phyloP scores from a whole-genome alignment of 2,329 filamentous ascomycete species.

The Ilyonectria robusta region DNA sequence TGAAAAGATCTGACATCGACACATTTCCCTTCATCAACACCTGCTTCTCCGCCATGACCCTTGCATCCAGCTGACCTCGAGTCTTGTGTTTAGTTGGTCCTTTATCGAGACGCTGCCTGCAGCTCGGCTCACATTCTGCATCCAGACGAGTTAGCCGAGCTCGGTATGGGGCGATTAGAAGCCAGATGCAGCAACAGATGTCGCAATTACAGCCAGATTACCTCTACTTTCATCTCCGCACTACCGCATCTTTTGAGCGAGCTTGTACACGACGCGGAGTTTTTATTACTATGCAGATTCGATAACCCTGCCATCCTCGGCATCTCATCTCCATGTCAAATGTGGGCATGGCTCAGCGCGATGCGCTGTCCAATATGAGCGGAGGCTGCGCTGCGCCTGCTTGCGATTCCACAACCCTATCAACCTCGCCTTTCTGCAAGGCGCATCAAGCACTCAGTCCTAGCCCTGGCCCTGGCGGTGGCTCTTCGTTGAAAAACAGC shows the following conservation, averaged over 20 bases:
- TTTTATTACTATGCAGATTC: slow-evolving; percentile 27
- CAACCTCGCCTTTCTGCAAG: slow-evolving; percentile 35
- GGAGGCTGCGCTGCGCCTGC: slow-evolving; percentile 32
- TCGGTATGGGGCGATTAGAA: slow-evolving; percentile 5
- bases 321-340: slow-evolving; percentile 24
- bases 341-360: slow-evolving; percentile 37
- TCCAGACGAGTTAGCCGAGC: background rate
- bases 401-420: slow-evolving; percentile 31
- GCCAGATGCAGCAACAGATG: background rate
- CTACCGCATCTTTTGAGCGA: background rate
- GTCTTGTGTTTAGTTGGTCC: slow-evolving; percentile 7
- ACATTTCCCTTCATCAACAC: slow-evolving; percentile 16
- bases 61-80: slow-evolving; percentile 7
- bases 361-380: slow-evolving; percentile 31
- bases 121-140: background rate
- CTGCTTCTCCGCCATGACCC: slow-evolving; percentile 6
- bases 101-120: background rate
- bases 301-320: slow-evolving; percentile 12
- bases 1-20: slow-evolving; percentile 81
- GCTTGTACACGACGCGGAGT: background rate
- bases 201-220: background rate
- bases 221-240: background rate
- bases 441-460: slow-evolving; percentile 26
- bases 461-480: background rate
- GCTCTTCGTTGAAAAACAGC: slow-evolving; percentile 5